Percentiles rank a stretch among this genome's conserved stretches.
Conservation (phyloP, 75 land plant species). For the Pinus tabuliformis region DNA sequence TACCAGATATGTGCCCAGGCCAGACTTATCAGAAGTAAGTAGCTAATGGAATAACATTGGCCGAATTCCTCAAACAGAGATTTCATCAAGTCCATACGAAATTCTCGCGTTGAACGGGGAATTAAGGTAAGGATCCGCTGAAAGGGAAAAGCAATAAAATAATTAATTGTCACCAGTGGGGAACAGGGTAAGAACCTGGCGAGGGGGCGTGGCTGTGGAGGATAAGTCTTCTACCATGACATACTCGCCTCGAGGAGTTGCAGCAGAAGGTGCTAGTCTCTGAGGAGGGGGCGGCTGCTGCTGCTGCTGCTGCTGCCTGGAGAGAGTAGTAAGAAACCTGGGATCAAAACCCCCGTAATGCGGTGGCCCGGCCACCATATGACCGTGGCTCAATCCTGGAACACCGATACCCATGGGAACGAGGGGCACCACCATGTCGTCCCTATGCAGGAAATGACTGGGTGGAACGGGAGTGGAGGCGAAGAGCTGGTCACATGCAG, state of each 20-base stretch:
- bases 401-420: neutral
- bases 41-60: too few species aligned
- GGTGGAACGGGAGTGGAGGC: constrained; percentile 82
- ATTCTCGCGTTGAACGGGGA: too few species aligned
- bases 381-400: neutral
- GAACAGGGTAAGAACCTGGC: constrained; percentile 13
- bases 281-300: constrained; percentile 8
- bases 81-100: too few species aligned
- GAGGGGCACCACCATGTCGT: constrained; percentile 21
- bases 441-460: constrained; percentile 26
- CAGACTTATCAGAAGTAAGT: too few species aligned
- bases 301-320: neutral
- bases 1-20: too few species aligned
- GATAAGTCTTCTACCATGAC: constrained; percentile 4
- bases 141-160: too few species aligned
- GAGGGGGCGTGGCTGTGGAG: neutral
- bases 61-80: too few species aligned
- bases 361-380: neutral
- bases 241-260: constrained; percentile 6
- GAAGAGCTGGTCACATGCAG: constrained; percentile 71
- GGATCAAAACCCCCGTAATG: constrained; percentile 8
- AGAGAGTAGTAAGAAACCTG: neutral
- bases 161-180: constrained; percentile 9
- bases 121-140: too few species aligned
- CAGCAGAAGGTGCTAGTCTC: neutral